Evolutionary conservation across 768 basidiomycete genomes (phyloP).

Genomic region (Agrocybe praecox): DNA sequence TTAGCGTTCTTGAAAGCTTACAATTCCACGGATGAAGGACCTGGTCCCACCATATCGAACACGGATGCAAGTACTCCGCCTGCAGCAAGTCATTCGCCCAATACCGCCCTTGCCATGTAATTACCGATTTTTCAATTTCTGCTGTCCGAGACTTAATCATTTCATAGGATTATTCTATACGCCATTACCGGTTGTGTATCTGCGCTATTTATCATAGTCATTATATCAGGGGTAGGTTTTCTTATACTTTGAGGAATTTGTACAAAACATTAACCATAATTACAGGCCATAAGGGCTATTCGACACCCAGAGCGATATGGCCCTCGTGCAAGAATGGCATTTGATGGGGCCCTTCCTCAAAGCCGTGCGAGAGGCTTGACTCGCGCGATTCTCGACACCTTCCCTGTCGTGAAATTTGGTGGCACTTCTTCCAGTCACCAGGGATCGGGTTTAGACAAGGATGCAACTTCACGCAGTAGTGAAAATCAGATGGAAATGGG

Average conservation of each 20-base stretch:
- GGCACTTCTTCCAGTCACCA: conserved; percentile 4
- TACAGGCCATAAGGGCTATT: conserved; percentile 76
- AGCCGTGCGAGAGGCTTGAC: conserved; percentile 85
- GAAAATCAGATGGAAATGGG: conserved; percentile 16
- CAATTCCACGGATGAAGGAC: conserved; percentile 51
- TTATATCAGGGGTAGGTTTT: conserved; percentile 74
- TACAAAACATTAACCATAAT: neutral
- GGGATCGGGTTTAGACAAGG: conserved; percentile 18
- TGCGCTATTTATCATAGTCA: conserved; percentile 80
- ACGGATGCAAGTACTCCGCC: conserved; percentile 22
- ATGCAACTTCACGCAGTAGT: conserved; percentile 26
- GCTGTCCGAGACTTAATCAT: conserved; percentile 1
- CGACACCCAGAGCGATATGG: conserved; percentile 93
- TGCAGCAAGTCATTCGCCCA: conserved; percentile 23
- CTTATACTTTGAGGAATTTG: too few species aligned
- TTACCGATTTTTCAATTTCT: conserved; percentile 18
- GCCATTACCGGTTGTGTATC: conserved; percentile 90
- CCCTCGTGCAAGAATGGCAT: conserved; percentile 52
- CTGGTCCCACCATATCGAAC: conserved; percentile 22
- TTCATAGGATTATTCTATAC: conserved; percentile 76
- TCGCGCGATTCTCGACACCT: conserved; percentile 93
- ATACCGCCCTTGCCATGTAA: conserved; percentile 79
- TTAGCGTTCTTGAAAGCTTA: conserved; percentile 69
- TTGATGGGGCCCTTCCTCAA: conserved; percentile 45
- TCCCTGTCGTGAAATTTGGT: conserved; percentile 90